Percentiles rank a stretch among this genome's conserved stretches.
Evolutionary conservation across 2,329 filamentous ascomycete genomes (phyloP).

Genomic region (Biscogniauxia marginata): DNA sequence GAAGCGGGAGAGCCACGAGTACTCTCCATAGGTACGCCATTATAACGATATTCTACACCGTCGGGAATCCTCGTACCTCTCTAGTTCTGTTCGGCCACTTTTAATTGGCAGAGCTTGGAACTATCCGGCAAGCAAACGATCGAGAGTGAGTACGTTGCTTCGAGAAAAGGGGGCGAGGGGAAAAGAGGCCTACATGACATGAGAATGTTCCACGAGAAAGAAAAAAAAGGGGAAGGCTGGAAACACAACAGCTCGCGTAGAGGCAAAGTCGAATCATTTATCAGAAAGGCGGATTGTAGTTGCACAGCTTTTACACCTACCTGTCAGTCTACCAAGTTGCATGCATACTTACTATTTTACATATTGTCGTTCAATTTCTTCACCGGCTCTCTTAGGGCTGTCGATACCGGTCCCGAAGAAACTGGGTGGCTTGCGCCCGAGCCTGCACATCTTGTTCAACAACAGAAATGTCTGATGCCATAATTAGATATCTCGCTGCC

Average conservation of each 20-base stretch:
- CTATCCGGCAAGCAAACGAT: neutral
- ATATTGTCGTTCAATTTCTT: neutral
- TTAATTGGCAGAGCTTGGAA: neutral
- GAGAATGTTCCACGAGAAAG: neutral
- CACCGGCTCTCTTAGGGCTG: neutral
- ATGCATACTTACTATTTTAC: neutral
- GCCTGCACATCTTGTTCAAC: neutral
- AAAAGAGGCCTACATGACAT: neutral
- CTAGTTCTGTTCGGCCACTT: neutral
- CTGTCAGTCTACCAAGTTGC: neutral
- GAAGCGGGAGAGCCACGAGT: constrained; percentile 12
- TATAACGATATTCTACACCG: neutral
- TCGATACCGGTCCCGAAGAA: neutral
- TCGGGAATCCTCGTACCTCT: neutral
- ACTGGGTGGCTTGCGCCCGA: neutral
- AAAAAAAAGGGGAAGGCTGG: constrained; percentile 1
- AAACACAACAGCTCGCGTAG: neutral
- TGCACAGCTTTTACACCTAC: neutral
- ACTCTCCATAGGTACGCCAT: constrained; percentile 1
- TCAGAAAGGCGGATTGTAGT: neutral
- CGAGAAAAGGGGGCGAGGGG: neutral
- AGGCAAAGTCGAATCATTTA: constrained; percentile 1
- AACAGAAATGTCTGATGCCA: neutral
- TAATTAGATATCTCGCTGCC: neutral
- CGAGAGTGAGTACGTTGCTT: neutral